Evolutionary conservation across 225 moss, liverwort and hornwort species (phyloP).

Genomic region (Neckera pumila): DNA sequence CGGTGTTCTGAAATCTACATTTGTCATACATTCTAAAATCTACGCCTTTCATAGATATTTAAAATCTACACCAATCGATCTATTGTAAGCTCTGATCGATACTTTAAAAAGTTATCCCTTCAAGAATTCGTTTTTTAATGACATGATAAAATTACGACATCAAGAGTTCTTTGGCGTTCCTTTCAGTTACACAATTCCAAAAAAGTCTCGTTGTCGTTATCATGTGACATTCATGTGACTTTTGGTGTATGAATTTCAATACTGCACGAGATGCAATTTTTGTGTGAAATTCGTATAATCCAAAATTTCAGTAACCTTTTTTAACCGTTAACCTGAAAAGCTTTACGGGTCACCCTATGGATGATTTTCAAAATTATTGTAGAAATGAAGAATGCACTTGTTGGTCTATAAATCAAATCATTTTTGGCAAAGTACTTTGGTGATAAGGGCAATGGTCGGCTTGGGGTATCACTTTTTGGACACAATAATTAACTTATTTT

Average conservation of each 20-base stretch:
- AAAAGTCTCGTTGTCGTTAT: neutral
- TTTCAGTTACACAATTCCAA: no score
- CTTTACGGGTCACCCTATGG: accelerated
- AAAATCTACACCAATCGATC: no score
- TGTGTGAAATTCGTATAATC: neutral
- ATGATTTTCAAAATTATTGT: neutral
- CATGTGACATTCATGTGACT: neutral
- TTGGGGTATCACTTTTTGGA: no score
- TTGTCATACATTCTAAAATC: no score
- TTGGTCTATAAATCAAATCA: no score
- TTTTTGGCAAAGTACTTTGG: neutral
- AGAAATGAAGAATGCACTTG: neutral
- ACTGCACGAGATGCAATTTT: neutral
- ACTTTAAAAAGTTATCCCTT: neutral
- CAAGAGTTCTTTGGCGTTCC: no score
- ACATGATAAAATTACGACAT: no score
- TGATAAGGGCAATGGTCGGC: neutral
- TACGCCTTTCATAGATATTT: no score
- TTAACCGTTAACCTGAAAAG: accelerated
- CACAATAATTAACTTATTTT: no score
- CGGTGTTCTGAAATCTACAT: no score
- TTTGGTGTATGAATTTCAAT: no score
- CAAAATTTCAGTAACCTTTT: neutral
- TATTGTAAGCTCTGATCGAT: neutral
- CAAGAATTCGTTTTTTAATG: no score